Conservation (phyloP, 2,329 filamentous ascomycete genomes). For the Decorospora gaudefroyi region DNA sequence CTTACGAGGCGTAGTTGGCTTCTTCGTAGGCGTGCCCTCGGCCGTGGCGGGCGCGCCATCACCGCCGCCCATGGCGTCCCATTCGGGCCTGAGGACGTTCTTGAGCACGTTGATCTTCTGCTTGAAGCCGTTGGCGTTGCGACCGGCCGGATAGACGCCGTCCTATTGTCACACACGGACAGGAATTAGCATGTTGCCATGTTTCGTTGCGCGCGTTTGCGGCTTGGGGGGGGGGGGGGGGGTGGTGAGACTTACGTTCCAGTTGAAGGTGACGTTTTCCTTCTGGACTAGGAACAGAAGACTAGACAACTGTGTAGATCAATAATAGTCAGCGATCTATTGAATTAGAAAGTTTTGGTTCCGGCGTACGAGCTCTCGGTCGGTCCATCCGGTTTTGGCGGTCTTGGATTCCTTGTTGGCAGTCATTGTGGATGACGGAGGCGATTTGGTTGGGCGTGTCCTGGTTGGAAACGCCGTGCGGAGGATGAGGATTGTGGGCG, state of each 20-base stretch:
- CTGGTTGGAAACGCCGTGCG: too few species aligned
- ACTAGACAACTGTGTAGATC: too few species aligned
- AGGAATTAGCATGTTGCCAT: too few species aligned
- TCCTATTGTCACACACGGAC: too few species aligned
- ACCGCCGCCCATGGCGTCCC: conserved; percentile 21
- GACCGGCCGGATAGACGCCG: conserved; percentile 22
- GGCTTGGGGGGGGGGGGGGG: neutral
- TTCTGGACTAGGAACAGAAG: conserved; percentile 13
- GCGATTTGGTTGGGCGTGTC: too few species aligned
- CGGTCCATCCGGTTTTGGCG: too few species aligned
- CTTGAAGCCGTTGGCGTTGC: conserved; percentile 25
- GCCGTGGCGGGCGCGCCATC: neutral
- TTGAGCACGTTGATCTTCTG: conserved; percentile 28
- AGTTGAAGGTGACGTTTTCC: conserved; percentile 19
- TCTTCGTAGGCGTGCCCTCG: conserved; percentile 11
- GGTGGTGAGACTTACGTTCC: conserved; percentile 14
- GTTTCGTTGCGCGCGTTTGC: neutral
- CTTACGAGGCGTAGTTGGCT: conserved; percentile 22
- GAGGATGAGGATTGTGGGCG: too few species aligned
- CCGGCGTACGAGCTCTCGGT: too few species aligned
- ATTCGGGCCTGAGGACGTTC: conserved; percentile 17
- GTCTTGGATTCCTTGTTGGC: too few species aligned
- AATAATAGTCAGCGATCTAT: too few species aligned
- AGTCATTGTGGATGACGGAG: too few species aligned
- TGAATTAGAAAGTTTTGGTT: too few species aligned